phyloP scores from a whole-genome alignment of 495 filamentous ascomycete genomes.

The Neurospora sp. region DNA sequence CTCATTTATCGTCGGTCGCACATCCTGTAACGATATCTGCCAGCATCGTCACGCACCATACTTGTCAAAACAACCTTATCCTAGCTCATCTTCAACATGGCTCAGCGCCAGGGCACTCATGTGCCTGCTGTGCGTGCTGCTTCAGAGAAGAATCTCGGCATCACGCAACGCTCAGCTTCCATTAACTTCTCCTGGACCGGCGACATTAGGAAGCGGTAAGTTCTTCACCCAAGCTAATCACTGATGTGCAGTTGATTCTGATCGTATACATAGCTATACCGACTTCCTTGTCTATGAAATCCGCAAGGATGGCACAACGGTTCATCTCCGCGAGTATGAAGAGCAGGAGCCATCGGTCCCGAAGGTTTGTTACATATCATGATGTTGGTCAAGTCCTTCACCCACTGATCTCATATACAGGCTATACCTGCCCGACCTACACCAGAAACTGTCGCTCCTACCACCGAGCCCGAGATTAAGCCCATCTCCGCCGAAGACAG shows the following conservation, averaged over 20 bases:
- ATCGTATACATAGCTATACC: constrained; percentile 54
- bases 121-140: constrained; percentile 24
- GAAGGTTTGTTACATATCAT: constrained; percentile 16
- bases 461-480: constrained; percentile 2
- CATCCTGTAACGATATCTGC: background rate
- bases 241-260: background rate
- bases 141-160: constrained; percentile 27
- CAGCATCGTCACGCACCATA: background rate
- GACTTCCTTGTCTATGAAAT: constrained; percentile 97
- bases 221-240: background rate
- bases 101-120: constrained; percentile 19
- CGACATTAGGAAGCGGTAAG: constrained; percentile 31
- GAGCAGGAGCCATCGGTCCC: constrained; percentile 32
- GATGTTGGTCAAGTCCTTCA: background rate
- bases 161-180: constrained; percentile 23
- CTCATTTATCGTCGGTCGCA: background rate
- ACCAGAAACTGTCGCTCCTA: background rate
- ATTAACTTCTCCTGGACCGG: constrained; percentile 26
- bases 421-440: background rate
- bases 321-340: constrained; percentile 56
- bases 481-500: constrained; percentile 15
- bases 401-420: background rate
- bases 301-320: constrained; percentile 60
- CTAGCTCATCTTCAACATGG: constrained; percentile 6
- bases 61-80: background rate